Base-by-base conservation (phyloP, 495 filamentous ascomycete species). In the Delitschia confertaspora region DNA sequence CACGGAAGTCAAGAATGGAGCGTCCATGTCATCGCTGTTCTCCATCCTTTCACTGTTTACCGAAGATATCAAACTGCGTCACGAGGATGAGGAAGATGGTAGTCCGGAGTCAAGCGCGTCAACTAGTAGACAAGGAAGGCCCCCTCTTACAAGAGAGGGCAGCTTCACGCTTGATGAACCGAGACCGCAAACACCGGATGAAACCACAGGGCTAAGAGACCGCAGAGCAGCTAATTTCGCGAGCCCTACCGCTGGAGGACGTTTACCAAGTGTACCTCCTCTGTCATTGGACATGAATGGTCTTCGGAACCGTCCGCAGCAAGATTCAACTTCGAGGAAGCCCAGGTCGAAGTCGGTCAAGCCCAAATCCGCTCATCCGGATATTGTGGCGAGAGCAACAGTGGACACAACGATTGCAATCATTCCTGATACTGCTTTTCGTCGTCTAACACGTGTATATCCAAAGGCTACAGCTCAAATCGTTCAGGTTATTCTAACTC, bases 391-490 rank as follows among this genome's bases (percentile, higher is more conserved):
- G 6, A 76, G 91, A 51, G 91, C 91, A n/a, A 93, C 86, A 23
- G 85, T 93, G 16, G 91, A 98, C 60, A 96, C 89, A 0, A 98
- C 93, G 0, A 95, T 98, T 63, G 91, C 91, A 11, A 91, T 98
- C 55, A 96, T 98, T 50, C 91, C 91, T 3, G 93, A 89, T 4
- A 91, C 85, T 53, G 91, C 91, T 3, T 98, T 98, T 60, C 78
- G 86, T 42, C 82, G 91, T 6, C 68, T 98, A 26, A 98, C 93
- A n/a, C 72, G 83, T 49, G 81, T 95, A 16, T 98, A 95, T 58
- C 91, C 91, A 6, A 88, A 87, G 65, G 91, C 91, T 3, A 94
- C 91, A 8, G 84, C 93, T 4, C 91, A 98, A 60, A 95, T 98
- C 48, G 86, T 98, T 2, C 89, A 96, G 45, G 91, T 98, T 20